phyloP scores from a whole-genome alignment of 2,329 filamentous ascomycete species.

The Neonectria punicea region DNA sequence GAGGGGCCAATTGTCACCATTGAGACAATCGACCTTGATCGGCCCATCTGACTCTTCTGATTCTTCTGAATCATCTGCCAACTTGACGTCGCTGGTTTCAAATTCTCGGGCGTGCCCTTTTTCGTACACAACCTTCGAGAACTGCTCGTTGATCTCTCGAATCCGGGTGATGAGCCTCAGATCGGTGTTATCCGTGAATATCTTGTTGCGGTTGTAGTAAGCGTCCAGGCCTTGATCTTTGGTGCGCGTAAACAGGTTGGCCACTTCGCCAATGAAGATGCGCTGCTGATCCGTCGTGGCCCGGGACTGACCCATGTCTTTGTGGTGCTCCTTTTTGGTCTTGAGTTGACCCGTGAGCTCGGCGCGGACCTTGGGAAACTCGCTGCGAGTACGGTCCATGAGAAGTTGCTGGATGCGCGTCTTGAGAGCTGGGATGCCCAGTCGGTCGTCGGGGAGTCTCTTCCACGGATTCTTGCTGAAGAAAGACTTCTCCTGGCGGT shows the following conservation, averaged over 20 bases:
- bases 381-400: constrained; percentile 52
- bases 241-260: constrained; percentile 43
- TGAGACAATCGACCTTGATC: too few relatives aligned
- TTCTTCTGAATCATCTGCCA: too few relatives aligned
- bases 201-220: constrained; percentile 45
- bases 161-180: constrained; percentile 53
- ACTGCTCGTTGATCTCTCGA: constrained; percentile 50
- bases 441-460: constrained; percentile 35
- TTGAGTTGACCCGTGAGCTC: constrained; percentile 42
- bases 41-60: too few relatives aligned
- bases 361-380: constrained; percentile 49
- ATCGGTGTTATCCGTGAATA: constrained; percentile 40
- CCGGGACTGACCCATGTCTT: constrained; percentile 47
- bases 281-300: constrained; percentile 46
- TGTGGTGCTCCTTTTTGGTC: constrained; percentile 26
- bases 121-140: constrained; percentile 43
- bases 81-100: too few relatives aligned
- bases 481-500: constrained; percentile 49
- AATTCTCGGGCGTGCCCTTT: constrained; percentile 31
- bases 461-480: constrained; percentile 52
- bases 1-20: too few relatives aligned
- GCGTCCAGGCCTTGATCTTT: constrained; percentile 48
- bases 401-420: constrained; percentile 50
- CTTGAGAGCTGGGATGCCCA: constrained; percentile 51
- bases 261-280: constrained; percentile 48